Evolutionary conservation across 768 basidiomycete genomes (phyloP).

Genomic region (Russula earlei): DNA sequence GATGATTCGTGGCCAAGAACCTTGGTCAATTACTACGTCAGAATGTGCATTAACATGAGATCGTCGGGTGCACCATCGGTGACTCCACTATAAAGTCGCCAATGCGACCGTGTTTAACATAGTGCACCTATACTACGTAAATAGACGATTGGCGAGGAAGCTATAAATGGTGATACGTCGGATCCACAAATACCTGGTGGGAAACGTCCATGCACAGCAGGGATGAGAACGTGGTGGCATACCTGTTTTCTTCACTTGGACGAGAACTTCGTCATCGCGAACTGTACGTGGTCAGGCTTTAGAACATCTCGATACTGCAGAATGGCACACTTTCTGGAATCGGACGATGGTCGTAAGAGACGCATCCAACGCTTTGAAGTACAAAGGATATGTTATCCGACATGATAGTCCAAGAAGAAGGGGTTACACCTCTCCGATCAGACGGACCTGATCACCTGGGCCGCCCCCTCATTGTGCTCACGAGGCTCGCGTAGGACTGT

Average conservation of each 20-base stretch:
- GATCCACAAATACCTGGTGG: conserved; percentile 79
- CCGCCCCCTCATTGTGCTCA: too few relatives aligned
- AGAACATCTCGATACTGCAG: background rate
- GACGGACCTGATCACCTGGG: background rate
- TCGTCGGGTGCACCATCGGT: conserved; percentile 52
- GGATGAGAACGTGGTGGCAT: conserved; percentile 17
- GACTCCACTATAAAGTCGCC: conserved; percentile 70
- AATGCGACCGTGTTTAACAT: conserved; percentile 67
- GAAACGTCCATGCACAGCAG: conserved; percentile 4
- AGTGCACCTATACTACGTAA: conserved; percentile 50
- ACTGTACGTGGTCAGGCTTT: conserved; percentile 33
- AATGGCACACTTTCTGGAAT: conserved; percentile 55
- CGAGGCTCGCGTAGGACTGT: too few relatives aligned
- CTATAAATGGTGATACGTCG: conserved; percentile 43
- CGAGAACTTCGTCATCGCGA: conserved; percentile 67
- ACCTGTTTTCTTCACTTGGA: conserved; percentile 91
- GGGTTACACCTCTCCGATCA: background rate
- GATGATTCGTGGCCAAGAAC: conserved; percentile 92
- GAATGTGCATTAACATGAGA: conserved; percentile 1
- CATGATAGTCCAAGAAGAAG: conserved; percentile 30
- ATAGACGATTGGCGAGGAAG: conserved; percentile 12
- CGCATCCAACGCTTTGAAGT: conserved; percentile 56
- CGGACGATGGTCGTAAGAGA: conserved; percentile 63
- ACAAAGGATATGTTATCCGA: conserved; percentile 75
- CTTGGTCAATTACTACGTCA: conserved; percentile 32